Evolutionary conservation across 768 basidiomycete genomes (phyloP).

Genomic region (Collybia nuda): DNA sequence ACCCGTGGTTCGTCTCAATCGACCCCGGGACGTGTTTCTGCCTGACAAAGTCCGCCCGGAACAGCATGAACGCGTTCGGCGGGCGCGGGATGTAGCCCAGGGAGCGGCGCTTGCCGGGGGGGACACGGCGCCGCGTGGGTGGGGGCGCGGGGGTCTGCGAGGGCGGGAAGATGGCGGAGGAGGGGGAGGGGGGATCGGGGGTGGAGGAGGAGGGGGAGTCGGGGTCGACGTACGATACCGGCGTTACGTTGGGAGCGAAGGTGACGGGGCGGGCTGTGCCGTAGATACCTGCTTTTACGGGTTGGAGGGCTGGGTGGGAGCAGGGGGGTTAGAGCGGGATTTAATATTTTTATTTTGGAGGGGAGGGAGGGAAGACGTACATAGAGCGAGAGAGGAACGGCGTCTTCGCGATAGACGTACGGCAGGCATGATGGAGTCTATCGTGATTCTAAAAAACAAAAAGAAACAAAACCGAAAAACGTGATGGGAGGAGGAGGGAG

Average conservation of each 20-base stretch:
- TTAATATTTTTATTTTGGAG: too few relatives aligned
- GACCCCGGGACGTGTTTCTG: constrained; percentile 77
- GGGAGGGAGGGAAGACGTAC: constrained; percentile 7
- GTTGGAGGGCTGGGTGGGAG: constrained; percentile 25
- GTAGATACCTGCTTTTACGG: constrained; percentile 55
- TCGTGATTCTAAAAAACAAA: constrained; percentile 18
- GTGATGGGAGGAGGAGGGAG: constrained; percentile 1
- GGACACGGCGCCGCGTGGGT: constrained; percentile 44
- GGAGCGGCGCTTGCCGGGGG: constrained; percentile 60
- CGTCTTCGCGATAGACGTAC: constrained; percentile 15
- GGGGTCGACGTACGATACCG: constrained; percentile 24
- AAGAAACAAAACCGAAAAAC: constrained; percentile 20
- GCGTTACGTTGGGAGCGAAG: constrained; percentile 44
- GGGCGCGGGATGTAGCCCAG: constrained; percentile 76
- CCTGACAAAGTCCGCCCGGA: constrained; percentile 79
- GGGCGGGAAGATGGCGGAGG: constrained; percentile 53
- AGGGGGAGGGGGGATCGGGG: constrained; percentile 28
- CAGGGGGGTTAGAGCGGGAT: too few relatives aligned
- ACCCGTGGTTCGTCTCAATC: constrained; percentile 45
- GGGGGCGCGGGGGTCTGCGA: constrained; percentile 39
- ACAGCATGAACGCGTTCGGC: constrained; percentile 86
- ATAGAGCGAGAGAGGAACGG: constrained; percentile 13
- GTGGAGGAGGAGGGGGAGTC: constrained; percentile 22
- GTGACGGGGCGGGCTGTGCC: constrained; percentile 52
- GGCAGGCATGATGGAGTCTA: constrained; percentile 12